These are phyloP conservation scores for Bipolaris sorokiniana DNA, from an alignment of 2,329 filamentous ascomycete species.

Conservation along the genomic window DNA sequence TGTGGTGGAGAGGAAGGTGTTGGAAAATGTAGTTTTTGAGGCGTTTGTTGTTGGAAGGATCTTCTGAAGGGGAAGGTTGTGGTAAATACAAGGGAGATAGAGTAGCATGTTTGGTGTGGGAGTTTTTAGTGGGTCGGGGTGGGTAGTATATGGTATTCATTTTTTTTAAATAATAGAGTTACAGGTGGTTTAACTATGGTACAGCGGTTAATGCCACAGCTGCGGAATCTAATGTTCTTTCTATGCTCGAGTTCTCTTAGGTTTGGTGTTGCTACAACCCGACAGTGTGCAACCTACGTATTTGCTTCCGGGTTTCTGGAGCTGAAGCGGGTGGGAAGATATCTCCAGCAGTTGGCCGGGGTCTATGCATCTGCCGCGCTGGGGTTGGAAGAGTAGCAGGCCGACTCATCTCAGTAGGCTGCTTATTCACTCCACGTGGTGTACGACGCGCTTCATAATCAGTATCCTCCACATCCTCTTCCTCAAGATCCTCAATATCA, in stretches of 20 bases:
- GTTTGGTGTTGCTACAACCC: neutral
- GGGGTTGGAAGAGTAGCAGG: slow-evolving; percentile 11
- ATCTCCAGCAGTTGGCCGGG: slow-evolving; percentile 32
- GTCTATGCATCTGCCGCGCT: slow-evolving; percentile 25
- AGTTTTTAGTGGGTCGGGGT: neutral
- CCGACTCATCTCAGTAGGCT: neutral
- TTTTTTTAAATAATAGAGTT: neutral
- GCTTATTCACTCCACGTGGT: neutral
- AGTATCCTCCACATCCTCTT: slow-evolving; percentile 18
- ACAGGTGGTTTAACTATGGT: neutral
- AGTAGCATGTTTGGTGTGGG: too few relatives aligned
- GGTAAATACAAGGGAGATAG: too few relatives aligned
- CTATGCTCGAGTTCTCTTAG: neutral
- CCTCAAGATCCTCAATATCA: slow-evolving; percentile 30
- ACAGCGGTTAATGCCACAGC: neutral
- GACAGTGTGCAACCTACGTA: slow-evolving; percentile 34
- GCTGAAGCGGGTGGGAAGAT: slow-evolving; percentile 33
- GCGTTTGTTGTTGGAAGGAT: too few relatives aligned
- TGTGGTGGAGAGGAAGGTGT: too few relatives aligned
- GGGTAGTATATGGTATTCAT: too few relatives aligned
- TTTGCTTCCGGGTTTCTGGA: slow-evolving; percentile 21
- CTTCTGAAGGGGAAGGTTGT: too few relatives aligned
- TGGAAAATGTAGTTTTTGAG: too few relatives aligned
- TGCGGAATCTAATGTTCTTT: neutral
- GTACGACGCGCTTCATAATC: slow-evolving; percentile 9